Percentiles rank a stretch among this genome's conserved stretches.
Evolutionary conservation across 2,329 filamentous ascomycete species (phyloP).

Genomic region (Aureobasidium sp.): DNA sequence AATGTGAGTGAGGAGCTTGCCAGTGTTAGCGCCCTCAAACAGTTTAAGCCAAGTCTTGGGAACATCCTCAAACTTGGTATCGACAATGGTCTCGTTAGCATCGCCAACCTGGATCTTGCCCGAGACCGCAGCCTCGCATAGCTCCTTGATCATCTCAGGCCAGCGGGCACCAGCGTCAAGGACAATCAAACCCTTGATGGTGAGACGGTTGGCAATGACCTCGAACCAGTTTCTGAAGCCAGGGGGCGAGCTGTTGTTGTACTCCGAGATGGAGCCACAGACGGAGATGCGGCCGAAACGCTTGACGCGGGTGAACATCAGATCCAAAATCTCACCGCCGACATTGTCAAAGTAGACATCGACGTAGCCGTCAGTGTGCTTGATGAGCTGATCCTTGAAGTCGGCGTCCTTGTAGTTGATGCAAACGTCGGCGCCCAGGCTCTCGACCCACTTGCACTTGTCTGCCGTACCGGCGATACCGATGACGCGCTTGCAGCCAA

Average conservation of each 20-base stretch:
- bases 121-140: slow-evolving; percentile 31
- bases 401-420: slow-evolving; percentile 46
- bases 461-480: slow-evolving; percentile 46
- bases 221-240: slow-evolving; percentile 32
- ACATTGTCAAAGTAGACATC: slow-evolving; percentile 71
- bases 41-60: slow-evolving; percentile 42
- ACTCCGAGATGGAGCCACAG: slow-evolving; percentile 63
- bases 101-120: slow-evolving; percentile 39
- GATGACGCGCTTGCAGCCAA: slow-evolving; percentile 38
- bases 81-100: slow-evolving; percentile 40
- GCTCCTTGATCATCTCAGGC: slow-evolving; percentile 14
- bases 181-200: slow-evolving; percentile 29
- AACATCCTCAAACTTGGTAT: slow-evolving; percentile 40
- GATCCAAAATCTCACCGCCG: slow-evolving; percentile 61
- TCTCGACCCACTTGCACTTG: slow-evolving; percentile 46
- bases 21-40: slow-evolving; percentile 40
- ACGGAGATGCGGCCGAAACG: slow-evolving; percentile 56
- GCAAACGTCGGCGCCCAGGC: slow-evolving; percentile 45
- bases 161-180: slow-evolving; percentile 20
- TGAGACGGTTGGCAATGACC: slow-evolving; percentile 27
- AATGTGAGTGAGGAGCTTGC: slow-evolving; percentile 39
- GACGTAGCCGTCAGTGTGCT: slow-evolving; percentile 42
- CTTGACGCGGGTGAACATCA: slow-evolving; percentile 56
- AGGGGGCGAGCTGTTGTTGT: slow-evolving; percentile 45
- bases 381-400: slow-evolving; percentile 40